These are phyloP conservation scores for Fomitopsis palustris DNA, from an alignment of 1,284 basidiomycete genomes.

Conservation along the genomic window DNA sequence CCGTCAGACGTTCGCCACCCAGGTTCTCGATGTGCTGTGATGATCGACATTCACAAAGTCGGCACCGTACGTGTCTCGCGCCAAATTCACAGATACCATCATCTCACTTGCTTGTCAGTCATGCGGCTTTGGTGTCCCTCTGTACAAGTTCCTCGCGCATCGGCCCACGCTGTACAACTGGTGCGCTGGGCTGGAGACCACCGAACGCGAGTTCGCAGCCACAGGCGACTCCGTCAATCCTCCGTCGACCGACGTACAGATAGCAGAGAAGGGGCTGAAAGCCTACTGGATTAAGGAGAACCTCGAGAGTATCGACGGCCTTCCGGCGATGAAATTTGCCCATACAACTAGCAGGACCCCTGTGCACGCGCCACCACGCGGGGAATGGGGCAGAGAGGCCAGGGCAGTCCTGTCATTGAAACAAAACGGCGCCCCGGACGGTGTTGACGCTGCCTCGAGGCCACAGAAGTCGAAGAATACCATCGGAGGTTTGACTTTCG, in stretches of 20 bases:
- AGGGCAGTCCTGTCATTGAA: neutral
- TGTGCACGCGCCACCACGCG: conserved; percentile 6
- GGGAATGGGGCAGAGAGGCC: conserved; percentile 9
- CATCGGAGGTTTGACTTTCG: neutral
- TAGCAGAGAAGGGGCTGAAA: conserved; percentile 34
- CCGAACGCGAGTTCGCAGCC: conserved; percentile 18
- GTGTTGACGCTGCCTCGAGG: neutral
- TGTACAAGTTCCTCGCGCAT: conserved; percentile 43
- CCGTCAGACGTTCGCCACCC: conserved; percentile 40
- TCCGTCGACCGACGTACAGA: conserved; percentile 5
- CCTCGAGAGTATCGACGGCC: conserved; percentile 46
- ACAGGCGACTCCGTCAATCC: too few species aligned
- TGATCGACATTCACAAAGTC: conserved; percentile 49
- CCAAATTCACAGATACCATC: neutral
- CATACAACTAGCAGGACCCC: conserved; percentile 10
- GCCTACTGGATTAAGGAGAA: conserved; percentile 45
- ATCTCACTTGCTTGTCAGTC: conserved; percentile 31
- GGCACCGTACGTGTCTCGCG: conserved; percentile 38
- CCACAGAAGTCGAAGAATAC: neutral
- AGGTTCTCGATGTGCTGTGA: conserved; percentile 49
- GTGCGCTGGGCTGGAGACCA: conserved; percentile 27
- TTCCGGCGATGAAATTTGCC: conserved; percentile 24
- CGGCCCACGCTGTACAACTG: conserved; percentile 37
- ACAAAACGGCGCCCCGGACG: neutral
- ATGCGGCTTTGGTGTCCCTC: conserved; percentile 52